phyloP scores from a whole-genome alignment of 495 filamentous ascomycete genomes.

The Neurospora sp. region DNA sequence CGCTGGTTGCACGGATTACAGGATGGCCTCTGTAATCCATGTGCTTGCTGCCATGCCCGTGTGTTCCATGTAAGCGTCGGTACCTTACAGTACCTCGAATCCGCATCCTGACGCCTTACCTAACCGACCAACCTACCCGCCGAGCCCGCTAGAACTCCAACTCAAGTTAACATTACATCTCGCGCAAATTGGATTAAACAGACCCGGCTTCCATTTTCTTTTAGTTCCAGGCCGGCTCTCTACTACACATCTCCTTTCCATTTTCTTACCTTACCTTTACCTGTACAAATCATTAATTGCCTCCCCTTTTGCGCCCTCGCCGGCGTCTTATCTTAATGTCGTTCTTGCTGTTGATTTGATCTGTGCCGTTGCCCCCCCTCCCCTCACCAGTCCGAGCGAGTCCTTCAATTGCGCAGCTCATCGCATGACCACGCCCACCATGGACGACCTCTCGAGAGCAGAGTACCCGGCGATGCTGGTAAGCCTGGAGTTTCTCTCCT shows the following conservation, averaged over 20 bases:
- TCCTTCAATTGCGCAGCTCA: not conserved
- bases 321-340: not conserved
- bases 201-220: not conserved
- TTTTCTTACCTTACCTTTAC: not conserved
- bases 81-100: not conserved
- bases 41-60: not conserved
- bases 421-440: conserved; percentile 30
- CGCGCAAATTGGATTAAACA: not conserved
- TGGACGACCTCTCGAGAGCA: conserved; percentile 70
- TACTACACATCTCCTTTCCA: not conserved
- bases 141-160: not conserved
- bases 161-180: not conserved
- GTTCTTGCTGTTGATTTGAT: not conserved
- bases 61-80: not conserved
- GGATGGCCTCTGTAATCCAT: not conserved
- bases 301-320: not conserved
- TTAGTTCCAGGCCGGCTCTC: not conserved
- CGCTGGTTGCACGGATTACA: not conserved
- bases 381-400: not conserved
- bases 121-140: not conserved
- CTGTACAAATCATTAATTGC: not conserved
- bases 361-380: not conserved
- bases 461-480: conserved; percentile 98
- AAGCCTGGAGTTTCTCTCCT: conserved; percentile 25
- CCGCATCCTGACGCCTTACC: not conserved